Conservation (phyloP, 208 protist species). For the Acanthamoeba triangularis region DNA sequence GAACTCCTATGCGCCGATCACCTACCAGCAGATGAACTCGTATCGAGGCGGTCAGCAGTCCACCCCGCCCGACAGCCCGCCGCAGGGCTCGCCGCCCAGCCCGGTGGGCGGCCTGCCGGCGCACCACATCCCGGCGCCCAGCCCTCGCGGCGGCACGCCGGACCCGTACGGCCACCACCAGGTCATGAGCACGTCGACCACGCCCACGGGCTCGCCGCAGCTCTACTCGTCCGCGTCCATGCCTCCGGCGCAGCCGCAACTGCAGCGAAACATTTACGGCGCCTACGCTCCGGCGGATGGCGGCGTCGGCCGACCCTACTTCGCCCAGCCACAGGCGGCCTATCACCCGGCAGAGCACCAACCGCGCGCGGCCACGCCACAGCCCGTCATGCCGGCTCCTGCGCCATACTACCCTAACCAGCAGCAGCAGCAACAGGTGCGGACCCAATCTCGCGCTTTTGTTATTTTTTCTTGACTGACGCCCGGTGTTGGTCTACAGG, state of each 20-base stretch:
- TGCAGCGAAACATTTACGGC: background rate
- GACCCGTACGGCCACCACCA: slow-evolving; percentile 38
- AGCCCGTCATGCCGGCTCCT: background rate
- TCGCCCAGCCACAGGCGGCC: slow-evolving; percentile 23
- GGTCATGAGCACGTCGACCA: slow-evolving; percentile 23
- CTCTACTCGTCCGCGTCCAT: background rate
- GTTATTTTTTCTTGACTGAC: background rate
- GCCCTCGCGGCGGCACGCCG: background rate
- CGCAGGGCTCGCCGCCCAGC: background rate
- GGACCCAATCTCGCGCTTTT: background rate
- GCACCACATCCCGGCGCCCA: background rate
- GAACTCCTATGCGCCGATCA: background rate
- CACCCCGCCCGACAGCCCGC: slow-evolving; percentile 29
- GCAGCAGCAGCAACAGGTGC: background rate
- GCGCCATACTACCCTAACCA: background rate
- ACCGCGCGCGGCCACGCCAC: background rate
- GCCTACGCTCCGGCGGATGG: background rate
- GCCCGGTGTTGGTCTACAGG: background rate
- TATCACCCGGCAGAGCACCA: background rate
- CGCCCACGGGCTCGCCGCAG: slow-evolving; percentile 30
- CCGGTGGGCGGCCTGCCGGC: background rate
- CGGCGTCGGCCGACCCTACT: slow-evolving; percentile 12
- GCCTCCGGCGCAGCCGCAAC: slow-evolving; percentile 25
- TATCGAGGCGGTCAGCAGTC: slow-evolving; percentile 8
- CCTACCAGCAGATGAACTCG: slow-evolving; percentile 34